Conservation (phyloP, 2,329 filamentous ascomycete species). For the Corynespora cassiicola region DNA sequence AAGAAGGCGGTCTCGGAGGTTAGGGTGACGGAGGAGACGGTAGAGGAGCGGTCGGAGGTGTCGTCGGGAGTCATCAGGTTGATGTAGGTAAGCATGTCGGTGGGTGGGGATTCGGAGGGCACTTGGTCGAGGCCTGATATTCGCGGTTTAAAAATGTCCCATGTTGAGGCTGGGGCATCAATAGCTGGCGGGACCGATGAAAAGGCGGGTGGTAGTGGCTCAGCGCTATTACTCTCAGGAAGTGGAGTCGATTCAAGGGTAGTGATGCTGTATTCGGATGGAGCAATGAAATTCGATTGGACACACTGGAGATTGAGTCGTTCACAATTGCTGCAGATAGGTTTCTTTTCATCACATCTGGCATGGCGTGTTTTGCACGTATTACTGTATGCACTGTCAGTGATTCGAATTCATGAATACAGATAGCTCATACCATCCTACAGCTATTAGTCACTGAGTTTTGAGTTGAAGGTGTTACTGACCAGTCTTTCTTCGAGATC, state of each 20-base stretch:
- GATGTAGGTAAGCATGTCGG: slow-evolving; percentile 13
- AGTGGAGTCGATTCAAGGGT: slow-evolving; percentile 1
- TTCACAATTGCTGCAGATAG: slow-evolving; percentile 39
- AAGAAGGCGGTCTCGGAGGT: slow-evolving; percentile 39
- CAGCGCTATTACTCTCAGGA: slow-evolving; percentile 3
- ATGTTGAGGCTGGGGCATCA: slow-evolving; percentile 16
- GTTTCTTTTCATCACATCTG: slow-evolving; percentile 42
- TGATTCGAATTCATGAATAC: neutral
- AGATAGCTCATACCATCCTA: slow-evolving; percentile 25
- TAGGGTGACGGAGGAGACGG: slow-evolving; percentile 16
- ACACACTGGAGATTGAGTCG: slow-evolving; percentile 36
- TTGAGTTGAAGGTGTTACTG: neutral
- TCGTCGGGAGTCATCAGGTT: slow-evolving; percentile 15
- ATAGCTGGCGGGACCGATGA: slow-evolving; percentile 7
- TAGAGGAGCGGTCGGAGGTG: slow-evolving; percentile 6
- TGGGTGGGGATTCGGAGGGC: slow-evolving; percentile 15
- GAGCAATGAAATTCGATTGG: slow-evolving; percentile 26
- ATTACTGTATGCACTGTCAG: slow-evolving; percentile 23
- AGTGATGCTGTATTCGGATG: slow-evolving; percentile 16
- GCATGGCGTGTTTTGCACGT: slow-evolving; percentile 43
- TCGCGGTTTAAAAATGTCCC: slow-evolving; percentile 33
- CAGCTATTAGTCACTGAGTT: slow-evolving; percentile 8
- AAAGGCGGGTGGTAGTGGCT: slow-evolving; percentile 6
- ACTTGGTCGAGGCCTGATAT: slow-evolving; percentile 28
- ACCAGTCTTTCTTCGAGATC: slow-evolving; percentile 34